Conservation (phyloP, 495 filamentous ascomycete species). For the Xylaria palmicola region DNA sequence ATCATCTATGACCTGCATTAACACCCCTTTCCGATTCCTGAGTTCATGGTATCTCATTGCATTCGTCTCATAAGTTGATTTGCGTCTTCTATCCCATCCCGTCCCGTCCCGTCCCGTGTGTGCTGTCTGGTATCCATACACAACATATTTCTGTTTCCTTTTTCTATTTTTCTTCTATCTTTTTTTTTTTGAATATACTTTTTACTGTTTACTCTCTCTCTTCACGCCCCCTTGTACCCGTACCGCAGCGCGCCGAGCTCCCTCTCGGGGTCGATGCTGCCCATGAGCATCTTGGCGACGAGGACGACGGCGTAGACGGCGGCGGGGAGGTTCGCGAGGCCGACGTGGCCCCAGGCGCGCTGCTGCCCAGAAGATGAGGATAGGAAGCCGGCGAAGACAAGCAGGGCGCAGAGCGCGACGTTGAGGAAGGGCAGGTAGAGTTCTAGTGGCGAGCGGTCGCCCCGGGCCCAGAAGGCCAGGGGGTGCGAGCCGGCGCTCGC, state of each 20-base stretch:
- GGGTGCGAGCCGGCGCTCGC: conserved; percentile 16
- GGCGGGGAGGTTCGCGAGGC: conserved; percentile 39
- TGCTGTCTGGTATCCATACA: no score
- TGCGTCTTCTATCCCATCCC: no score
- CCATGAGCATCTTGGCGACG: conserved; percentile 52
- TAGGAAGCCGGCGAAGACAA: conserved; percentile 35
- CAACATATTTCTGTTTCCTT: no score
- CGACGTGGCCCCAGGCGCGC: conserved; percentile 20
- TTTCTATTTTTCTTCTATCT: neutral
- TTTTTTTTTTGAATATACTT: neutral
- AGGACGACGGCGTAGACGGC: conserved; percentile 49
- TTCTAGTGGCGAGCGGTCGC: conserved; percentile 36
- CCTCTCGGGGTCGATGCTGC: conserved; percentile 52
- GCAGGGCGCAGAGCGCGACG: conserved; percentile 38
- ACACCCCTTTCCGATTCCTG: no score
- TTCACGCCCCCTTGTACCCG: conserved; percentile 60
- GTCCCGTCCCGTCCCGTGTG: no score
- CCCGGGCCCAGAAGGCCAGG: conserved; percentile 9
- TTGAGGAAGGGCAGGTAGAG: conserved; percentile 51
- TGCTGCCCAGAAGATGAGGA: conserved; percentile 15
- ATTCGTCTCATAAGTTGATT: no score
- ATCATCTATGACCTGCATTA: no score
- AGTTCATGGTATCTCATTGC: no score
- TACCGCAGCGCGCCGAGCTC: conserved; percentile 56
- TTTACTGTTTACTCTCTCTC: no score